Evolutionary conservation across 495 filamentous ascomycete genomes (phyloP).

Genomic region (Echria macrotheca): DNA sequence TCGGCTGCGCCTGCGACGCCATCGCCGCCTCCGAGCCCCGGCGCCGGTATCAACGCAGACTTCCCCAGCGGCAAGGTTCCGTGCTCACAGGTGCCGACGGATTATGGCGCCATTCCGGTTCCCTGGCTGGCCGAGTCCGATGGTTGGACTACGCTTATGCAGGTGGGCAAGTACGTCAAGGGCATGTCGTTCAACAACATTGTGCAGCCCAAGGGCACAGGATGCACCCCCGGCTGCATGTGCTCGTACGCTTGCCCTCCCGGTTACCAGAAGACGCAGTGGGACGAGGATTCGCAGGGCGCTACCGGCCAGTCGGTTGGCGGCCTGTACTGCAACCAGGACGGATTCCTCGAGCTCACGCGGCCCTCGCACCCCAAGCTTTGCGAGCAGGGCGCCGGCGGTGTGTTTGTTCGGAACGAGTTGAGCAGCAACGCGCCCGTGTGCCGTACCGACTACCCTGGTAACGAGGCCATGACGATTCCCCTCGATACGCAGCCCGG

Average conservation of each 20-base stretch:
- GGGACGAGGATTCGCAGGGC: slow-evolving; percentile 71
- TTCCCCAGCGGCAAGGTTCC: slow-evolving; percentile 74
- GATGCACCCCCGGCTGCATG: slow-evolving; percentile 58
- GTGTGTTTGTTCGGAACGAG: slow-evolving; percentile 69
- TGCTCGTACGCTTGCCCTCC: slow-evolving; percentile 93
- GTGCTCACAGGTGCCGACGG: slow-evolving; percentile 71
- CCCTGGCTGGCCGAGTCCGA: slow-evolving; percentile 60
- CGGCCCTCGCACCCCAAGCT: slow-evolving; percentile 59
- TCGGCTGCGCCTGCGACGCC: slow-evolving; percentile 19
- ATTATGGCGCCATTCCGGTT: slow-evolving; percentile 73
- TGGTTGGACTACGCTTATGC: slow-evolving; percentile 80
- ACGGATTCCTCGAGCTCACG: slow-evolving; percentile 74
- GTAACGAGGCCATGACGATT: slow-evolving; percentile 77
- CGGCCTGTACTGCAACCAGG: slow-evolving; percentile 71
- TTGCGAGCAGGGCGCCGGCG: slow-evolving; percentile 67
- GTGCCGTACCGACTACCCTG: slow-evolving; percentile 96
- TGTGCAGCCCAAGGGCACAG: slow-evolving; percentile 58
- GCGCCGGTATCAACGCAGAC: slow-evolving; percentile 53
- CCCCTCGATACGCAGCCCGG: slow-evolving; percentile 60
- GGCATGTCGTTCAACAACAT: slow-evolving; percentile 45
- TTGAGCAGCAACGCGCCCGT: slow-evolving; percentile 60
- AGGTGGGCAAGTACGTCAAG: slow-evolving; percentile 33
- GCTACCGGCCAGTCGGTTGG: slow-evolving; percentile 79
- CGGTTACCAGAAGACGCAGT: slow-evolving; percentile 91
- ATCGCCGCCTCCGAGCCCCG: slow-evolving; percentile 27